Conservation (phyloP, 75 land plant species). For the Gnetum montanum region DNA sequence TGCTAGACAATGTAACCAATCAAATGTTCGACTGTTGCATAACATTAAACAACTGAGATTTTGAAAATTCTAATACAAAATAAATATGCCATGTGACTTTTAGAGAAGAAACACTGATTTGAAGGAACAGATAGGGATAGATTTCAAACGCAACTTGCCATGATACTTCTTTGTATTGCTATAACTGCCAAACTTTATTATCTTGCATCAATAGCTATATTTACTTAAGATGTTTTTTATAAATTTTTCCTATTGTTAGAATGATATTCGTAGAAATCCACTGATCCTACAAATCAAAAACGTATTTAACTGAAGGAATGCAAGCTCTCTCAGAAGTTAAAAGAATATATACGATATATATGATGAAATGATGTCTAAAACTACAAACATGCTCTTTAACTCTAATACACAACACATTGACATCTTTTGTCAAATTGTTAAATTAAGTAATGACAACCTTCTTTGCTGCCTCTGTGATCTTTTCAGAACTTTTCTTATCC, state of each 20-base stretch:
- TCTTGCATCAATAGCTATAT: too few relatives aligned
- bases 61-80: too few relatives aligned
- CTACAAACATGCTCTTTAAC: neutral
- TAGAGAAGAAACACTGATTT: neutral
- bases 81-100: neutral
- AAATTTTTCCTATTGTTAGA: too few relatives aligned
- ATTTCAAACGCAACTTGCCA: neutral
- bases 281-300: neutral
- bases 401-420: neutral
- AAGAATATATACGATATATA: neutral
- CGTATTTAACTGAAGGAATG: neutral
- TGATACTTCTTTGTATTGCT: too few relatives aligned
- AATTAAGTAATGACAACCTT: conserved; percentile 31
- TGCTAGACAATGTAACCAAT: neutral
- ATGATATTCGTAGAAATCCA: neutral
- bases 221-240: neutral
- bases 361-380: neutral
- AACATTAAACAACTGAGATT: neutral
- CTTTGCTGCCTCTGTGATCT: conserved; percentile 66
- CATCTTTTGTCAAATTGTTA: neutral
- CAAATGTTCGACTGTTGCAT: neutral
- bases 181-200: too few relatives aligned
- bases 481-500: conserved; percentile 5
- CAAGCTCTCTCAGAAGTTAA: neutral
- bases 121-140: neutral